Conservation (phyloP, 257 asterid species). For the Fraxinus pennsylvanica region DNA sequence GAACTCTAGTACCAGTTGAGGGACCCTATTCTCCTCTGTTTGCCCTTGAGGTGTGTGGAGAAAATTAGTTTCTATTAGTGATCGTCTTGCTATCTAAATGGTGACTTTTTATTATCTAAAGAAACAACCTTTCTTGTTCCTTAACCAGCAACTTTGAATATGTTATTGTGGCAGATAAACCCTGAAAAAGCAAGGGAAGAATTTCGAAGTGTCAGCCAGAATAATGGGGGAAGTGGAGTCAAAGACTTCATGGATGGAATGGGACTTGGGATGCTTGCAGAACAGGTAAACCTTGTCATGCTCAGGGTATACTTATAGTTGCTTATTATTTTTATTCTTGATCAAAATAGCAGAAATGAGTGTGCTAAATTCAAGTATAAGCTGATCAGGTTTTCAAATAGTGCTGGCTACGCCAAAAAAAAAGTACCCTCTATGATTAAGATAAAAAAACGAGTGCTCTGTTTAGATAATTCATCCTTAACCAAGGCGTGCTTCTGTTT, state of each 20-base stretch:
- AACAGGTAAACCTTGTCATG: conserved; percentile 61
- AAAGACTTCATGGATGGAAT: conserved; percentile 99
- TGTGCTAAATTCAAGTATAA: neutral
- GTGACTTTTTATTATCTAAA: conserved; percentile 9
- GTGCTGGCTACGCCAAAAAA: neutral
- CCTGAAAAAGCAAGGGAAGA: conserved; percentile 97
- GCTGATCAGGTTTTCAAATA: neutral
- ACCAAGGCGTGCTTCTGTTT: neutral
- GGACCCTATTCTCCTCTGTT: conserved; percentile 89
- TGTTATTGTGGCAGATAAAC: conserved; percentile 65
- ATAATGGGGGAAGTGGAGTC: conserved; percentile 75
- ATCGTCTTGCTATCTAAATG: conserved; percentile 15
- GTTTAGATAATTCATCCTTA: neutral
- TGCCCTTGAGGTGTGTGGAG: conserved; percentile 86
- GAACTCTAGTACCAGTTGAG: conserved; percentile 81
- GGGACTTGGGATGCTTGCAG: conserved; percentile 95
- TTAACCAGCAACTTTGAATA: conserved; percentile 27
- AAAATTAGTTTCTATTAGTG: conserved; percentile 19
- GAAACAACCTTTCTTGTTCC: conserved; percentile 10
- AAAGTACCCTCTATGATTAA: neutral
- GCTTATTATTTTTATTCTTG: neutral
- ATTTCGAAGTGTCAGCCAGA: conserved; percentile 51
- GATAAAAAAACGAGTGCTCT: neutral
- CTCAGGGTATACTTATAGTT: neutral
- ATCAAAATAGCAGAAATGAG: neutral